Evolutionary conservation across 352 stramenopile species (phyloP).

Genomic region (Globisporangium sylvaticum): DNA sequence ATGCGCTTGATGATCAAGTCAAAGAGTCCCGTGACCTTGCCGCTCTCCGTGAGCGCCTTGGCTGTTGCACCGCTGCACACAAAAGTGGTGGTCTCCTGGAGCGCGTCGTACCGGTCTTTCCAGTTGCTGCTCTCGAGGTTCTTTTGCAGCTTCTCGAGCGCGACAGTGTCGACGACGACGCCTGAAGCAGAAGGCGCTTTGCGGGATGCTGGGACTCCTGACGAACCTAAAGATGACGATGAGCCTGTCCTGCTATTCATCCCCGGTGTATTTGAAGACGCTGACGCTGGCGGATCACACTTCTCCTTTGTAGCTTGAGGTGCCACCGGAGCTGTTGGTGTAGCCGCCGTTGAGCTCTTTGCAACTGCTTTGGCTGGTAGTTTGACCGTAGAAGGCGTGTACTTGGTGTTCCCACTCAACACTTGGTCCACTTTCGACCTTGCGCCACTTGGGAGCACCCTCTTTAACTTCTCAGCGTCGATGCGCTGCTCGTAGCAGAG

Average conservation of each 20-base stretch:
- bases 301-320: neutral
- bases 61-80: conserved; percentile 17
- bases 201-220: neutral
- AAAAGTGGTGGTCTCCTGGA: conserved; percentile 39
- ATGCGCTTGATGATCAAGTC: conserved; percentile 64
- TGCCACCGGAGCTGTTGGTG: neutral
- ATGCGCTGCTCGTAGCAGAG: conserved; percentile 37
- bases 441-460: conserved; percentile 35
- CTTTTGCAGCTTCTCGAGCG: conserved; percentile 34
- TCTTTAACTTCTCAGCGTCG: conserved; percentile 47
- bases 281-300: neutral
- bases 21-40: conserved; percentile 59
- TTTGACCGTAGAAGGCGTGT: conserved; percentile 18
- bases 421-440: conserved; percentile 52
- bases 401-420: conserved; percentile 24
- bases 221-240: conserved; percentile 3
- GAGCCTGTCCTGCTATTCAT: neutral
- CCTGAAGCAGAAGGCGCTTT: neutral
- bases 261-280: neutral
- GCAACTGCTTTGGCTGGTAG: conserved; percentile 2
- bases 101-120: conserved; percentile 71
- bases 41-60: conserved; percentile 26
- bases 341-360: neutral
- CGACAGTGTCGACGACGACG: conserved; percentile 28
- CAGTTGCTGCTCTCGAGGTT: conserved; percentile 71